Percentiles rank a stretch among this genome's conserved stretches.
Evolutionary conservation across 1,284 basidiomycete genomes (phyloP).

Genomic region (Clitocybe nebularis): DNA sequence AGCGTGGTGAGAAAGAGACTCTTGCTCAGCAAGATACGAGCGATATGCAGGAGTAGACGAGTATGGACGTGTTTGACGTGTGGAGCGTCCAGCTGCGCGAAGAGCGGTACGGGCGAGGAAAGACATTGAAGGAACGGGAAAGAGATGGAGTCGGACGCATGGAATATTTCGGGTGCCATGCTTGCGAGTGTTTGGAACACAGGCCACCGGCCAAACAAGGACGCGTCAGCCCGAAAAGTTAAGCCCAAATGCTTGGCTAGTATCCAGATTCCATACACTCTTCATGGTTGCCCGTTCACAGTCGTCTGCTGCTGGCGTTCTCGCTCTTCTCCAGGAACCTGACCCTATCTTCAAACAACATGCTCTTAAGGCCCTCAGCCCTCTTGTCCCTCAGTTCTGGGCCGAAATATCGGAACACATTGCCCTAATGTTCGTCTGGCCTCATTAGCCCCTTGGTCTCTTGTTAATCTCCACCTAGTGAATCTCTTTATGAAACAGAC

Average conservation of each 20-base stretch:
- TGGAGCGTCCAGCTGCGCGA: constrained; percentile 42
- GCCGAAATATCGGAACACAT: constrained; percentile 96
- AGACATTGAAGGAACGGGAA: constrained; percentile 48
- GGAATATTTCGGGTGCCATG: constrained; percentile 29
- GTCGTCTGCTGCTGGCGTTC: constrained; percentile 83
- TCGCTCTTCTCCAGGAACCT: constrained; percentile 85
- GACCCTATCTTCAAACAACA: constrained; percentile 85
- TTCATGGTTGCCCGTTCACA: constrained; percentile 62
- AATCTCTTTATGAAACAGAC: constrained; percentile 82
- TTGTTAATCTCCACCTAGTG: constrained; percentile 45
- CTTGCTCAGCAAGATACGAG: constrained; percentile 51
- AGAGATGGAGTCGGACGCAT: constrained; percentile 15
- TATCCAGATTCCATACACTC: constrained; percentile 8
- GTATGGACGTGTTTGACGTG: constrained; percentile 29
- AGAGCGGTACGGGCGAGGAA: constrained; percentile 45
- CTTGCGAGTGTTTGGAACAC: constrained; percentile 27
- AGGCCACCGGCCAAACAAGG: constrained; percentile 27
- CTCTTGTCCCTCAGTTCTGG: constrained; percentile 92
- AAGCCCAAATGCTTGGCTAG: constrained; percentile 12
- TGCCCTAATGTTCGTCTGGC: constrained; percentile 70
- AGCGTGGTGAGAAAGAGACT: constrained; percentile 65
- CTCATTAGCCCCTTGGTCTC: constrained; percentile 13
- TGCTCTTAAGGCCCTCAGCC: constrained; percentile 80
- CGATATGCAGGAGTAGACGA: constrained; percentile 26
- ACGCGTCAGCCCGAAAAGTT: constrained; percentile 36